Evolutionary conservation across 208 protist species (phyloP).

Genomic region (Trypanosoma rangeli): DNA sequence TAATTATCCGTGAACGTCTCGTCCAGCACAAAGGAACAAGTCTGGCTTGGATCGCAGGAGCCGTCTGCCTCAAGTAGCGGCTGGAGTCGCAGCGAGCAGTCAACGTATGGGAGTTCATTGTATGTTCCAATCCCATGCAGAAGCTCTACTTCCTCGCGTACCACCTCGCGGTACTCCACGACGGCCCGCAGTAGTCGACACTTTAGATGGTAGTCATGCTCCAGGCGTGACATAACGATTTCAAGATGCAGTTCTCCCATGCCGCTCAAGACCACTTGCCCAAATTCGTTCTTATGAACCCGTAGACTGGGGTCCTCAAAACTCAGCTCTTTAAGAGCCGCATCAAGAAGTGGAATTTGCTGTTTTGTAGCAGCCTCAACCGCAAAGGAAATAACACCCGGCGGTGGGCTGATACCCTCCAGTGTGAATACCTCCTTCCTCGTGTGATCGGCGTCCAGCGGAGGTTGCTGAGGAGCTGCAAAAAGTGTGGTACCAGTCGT

Average conservation of each 20-base stretch:
- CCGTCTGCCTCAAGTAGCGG: constrained; percentile 46
- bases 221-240: constrained; percentile 94
- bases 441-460: constrained; percentile 2
- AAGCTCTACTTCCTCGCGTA: constrained; percentile 27
- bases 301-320: constrained; percentile 95
- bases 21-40: constrained; percentile 55
- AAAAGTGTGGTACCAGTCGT: constrained; percentile 84
- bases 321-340: constrained; percentile 92
- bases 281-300: constrained; percentile 78
- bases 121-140: constrained; percentile 31
- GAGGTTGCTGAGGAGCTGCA: constrained; percentile 21
- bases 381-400: constrained; percentile 95
- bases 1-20: constrained; percentile 40
- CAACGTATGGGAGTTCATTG: constrained; percentile 71
- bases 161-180: constrained; percentile 85
- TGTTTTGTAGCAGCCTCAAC: constrained; percentile 89
- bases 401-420: constrained; percentile 91
- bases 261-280: constrained; percentile 93
- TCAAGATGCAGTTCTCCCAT: constrained; percentile 97
- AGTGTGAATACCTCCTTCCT: constrained; percentile 58
- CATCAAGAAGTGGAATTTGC: constrained; percentile 84
- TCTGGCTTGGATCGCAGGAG: constrained; percentile 19
- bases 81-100: constrained; percentile 53
- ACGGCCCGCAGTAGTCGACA: constrained; percentile 85
- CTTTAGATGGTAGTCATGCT: constrained; percentile 90